A percentile compares a stretch with the other conserved stretches of the same genome.
Evolutionary conservation across 495 filamentous ascomycete genomes (phyloP).

Genomic region (Entonaema liquescens): DNA sequence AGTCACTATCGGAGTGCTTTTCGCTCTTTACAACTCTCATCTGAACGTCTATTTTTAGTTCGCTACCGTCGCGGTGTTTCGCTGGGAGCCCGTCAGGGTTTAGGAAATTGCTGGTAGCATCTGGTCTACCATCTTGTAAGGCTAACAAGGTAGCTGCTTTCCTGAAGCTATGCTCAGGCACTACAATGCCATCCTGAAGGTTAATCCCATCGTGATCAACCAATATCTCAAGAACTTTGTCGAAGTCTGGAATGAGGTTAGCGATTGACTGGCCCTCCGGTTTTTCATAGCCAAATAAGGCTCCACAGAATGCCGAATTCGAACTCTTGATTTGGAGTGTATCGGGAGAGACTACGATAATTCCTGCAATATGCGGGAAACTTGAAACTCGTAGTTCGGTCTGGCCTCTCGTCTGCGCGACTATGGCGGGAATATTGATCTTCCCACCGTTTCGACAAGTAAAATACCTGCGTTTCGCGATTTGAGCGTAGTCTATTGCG

Average conservation of each 20-base stretch:
- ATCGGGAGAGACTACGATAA: constrained; percentile 84
- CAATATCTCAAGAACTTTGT: constrained; percentile 78
- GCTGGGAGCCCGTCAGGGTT: constrained; percentile 84
- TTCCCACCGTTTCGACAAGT: constrained; percentile 77
- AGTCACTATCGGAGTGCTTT: constrained; percentile 53
- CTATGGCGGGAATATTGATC: constrained; percentile 79
- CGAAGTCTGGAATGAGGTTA: constrained; percentile 86
- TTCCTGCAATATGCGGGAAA: constrained; percentile 96
- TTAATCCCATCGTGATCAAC: constrained; percentile 85
- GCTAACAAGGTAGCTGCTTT: constrained; percentile 85
- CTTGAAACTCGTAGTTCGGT: constrained; percentile 82
- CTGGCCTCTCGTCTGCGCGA: constrained; percentile 71
- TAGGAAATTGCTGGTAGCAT: constrained; percentile 78
- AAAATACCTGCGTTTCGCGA: constrained; percentile 76
- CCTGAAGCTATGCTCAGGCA: constrained; percentile 94
- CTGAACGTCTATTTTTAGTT: constrained; percentile 92
- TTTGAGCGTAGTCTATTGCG: constrained; percentile 74
- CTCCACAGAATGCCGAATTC: constrained; percentile 92
- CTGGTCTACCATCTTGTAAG: constrained; percentile 78
- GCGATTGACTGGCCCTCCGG: constrained; percentile 82
- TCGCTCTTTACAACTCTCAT: constrained; percentile 95
- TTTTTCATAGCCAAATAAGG: constrained; percentile 85
- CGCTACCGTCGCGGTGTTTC: constrained; percentile 85
- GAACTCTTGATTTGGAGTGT: constrained; percentile 85
- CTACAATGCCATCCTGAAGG: constrained; percentile 91